Conservation (phyloP, 129 eudicot species). For the Flaveria bidentis region DNA sequence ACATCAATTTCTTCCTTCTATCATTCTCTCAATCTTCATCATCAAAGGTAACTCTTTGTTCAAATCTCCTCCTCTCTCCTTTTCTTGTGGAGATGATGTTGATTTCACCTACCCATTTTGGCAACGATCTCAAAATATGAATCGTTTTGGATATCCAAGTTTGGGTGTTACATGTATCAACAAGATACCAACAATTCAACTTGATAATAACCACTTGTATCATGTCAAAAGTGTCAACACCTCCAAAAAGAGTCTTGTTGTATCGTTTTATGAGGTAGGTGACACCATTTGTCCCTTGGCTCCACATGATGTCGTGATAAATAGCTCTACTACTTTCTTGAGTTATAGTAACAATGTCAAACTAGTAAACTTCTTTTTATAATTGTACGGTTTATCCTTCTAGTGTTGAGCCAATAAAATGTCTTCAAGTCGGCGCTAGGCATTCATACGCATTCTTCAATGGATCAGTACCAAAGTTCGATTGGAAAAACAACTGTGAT, state of each 20-base stretch:
- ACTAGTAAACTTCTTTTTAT: neutral
- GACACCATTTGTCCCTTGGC: slow-evolving; percentile 15
- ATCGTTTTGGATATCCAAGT: slow-evolving; percentile 13
- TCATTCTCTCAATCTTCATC: slow-evolving; percentile 5
- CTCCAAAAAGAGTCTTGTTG: slow-evolving; percentile 9
- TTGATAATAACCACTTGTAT: slow-evolving; percentile 4
- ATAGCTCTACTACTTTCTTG: neutral
- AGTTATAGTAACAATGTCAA: slow-evolving; percentile 4
- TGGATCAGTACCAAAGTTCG: slow-evolving; percentile 29
- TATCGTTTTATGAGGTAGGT: slow-evolving; percentile 1
- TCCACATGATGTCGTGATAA: neutral
- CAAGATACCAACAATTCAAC: slow-evolving; percentile 18
- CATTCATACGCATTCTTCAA: slow-evolving; percentile 33
- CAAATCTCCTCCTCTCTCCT: slow-evolving; percentile 13
- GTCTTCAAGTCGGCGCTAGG: slow-evolving; percentile 34
- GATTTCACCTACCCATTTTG: slow-evolving; percentile 17
- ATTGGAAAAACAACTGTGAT: slow-evolving; percentile 33
- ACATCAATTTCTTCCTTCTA: slow-evolving; percentile 4
- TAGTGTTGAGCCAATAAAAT: slow-evolving; percentile 31
- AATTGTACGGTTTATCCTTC: slow-evolving; percentile 29
- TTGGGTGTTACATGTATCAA: slow-evolving; percentile 17
- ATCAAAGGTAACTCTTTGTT: slow-evolving; percentile 9
- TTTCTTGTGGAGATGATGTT: slow-evolving; percentile 22
- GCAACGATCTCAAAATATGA: slow-evolving; percentile 15
- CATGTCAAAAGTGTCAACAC: slow-evolving; percentile 17